Conservation (phyloP, 2,329 filamentous ascomycete species). For the Colletotrichum viniferum region DNA sequence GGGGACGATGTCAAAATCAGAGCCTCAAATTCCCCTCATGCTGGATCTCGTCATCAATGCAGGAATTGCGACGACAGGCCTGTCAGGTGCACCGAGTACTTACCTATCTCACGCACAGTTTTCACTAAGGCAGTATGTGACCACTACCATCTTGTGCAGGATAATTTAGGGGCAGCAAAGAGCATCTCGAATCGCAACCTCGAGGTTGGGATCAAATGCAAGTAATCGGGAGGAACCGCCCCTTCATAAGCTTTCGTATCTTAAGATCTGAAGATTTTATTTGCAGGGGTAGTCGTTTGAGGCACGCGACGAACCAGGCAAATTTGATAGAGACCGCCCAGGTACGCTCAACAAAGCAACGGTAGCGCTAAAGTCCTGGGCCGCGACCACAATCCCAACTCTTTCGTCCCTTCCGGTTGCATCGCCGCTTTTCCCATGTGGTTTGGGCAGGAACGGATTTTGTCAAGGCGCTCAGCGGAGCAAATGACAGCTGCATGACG, state of each 20-base stretch:
- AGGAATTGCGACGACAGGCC: background rate
- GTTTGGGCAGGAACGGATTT: background rate
- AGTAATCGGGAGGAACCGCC: background rate
- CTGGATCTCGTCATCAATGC: background rate
- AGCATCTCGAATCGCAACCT: background rate
- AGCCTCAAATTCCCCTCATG: background rate
- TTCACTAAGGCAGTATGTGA: background rate
- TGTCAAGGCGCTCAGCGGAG: slow-evolving; percentile 15
- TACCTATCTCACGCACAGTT: fast-evolving
- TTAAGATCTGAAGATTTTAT: background rate
- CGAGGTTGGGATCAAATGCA: background rate
- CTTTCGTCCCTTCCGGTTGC: background rate
- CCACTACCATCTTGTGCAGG: background rate
- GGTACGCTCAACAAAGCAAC: background rate
- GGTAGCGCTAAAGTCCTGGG: background rate
- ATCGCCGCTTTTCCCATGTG: slow-evolving; percentile 14
- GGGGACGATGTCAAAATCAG: background rate
- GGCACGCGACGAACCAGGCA: background rate
- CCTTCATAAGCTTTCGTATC: background rate
- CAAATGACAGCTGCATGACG: slow-evolving; percentile 9
- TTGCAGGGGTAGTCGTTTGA: background rate
- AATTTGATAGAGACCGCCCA: background rate
- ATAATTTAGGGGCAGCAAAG: background rate
- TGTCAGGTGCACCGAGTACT: fast-evolving
- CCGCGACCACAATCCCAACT: background rate